These are phyloP conservation scores for Yamadazyma trypodendri DNA, from an alignment of 1,139 yeast species.

Conservation along the genomic window DNA sequence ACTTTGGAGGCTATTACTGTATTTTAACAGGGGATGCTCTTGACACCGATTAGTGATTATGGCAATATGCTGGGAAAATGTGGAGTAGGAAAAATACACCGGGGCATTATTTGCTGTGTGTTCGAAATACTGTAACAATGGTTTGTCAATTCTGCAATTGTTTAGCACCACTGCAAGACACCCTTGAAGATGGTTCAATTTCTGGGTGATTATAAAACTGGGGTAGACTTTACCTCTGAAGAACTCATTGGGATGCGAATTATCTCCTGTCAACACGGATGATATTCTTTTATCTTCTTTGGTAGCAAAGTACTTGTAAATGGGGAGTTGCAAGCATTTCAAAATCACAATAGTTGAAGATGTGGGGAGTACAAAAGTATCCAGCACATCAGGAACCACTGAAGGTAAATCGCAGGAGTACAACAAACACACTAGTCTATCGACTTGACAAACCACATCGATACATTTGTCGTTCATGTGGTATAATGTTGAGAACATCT, in stretches of 20 bases:
- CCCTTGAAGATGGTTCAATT: conserved; percentile 8
- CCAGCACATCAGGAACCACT: background rate
- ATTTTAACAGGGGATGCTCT: background rate
- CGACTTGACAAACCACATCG: conserved; percentile 14
- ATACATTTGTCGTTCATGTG: conserved; percentile 10
- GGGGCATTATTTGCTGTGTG: conserved; percentile 7
- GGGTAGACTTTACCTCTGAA: conserved; percentile 12
- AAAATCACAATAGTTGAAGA: conserved; percentile 5
- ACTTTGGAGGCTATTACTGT: background rate
- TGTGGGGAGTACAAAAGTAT: conserved; percentile 6
- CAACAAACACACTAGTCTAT: conserved; percentile 8
- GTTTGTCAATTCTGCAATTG: conserved; percentile 9
- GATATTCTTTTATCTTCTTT: background rate
- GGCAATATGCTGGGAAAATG: conserved; percentile 5
- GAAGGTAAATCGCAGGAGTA: conserved; percentile 1
- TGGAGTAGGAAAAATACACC: conserved; percentile 12
- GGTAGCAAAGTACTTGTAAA: conserved; percentile 12
- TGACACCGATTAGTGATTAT: background rate
- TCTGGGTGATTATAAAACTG: conserved; percentile 10
- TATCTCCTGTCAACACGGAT: background rate
- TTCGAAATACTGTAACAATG: conserved; percentile 7
- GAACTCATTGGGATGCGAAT: conserved; percentile 12
- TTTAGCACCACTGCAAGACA: conserved; percentile 6
- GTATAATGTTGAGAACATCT: conserved; percentile 8
- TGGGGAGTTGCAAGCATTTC: conserved; percentile 12